Evolutionary conservation across 2,329 filamentous ascomycete species (phyloP), one percentile per base, ranked within the genome.

Genomic region (Fusarium solani-melongenae): DNA sequence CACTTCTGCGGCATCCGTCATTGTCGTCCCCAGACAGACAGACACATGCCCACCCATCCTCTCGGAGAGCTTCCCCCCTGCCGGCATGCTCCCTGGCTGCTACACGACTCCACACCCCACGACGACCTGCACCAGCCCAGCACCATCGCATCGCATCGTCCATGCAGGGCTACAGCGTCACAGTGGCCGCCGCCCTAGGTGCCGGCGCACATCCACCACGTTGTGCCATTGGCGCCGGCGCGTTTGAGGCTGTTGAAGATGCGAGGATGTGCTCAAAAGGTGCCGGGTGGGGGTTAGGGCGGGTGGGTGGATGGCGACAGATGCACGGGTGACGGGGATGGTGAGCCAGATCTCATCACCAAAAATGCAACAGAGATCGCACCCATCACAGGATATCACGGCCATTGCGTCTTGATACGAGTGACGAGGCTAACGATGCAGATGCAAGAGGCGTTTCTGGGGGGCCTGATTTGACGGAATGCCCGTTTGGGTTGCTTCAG

Each of bases 181-280:
- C 33, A 70, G 24, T 38, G 33, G 15, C 66, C 46, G 33, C 31
- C 41, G 39, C 17, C 36, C 58, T 46, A 49, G 41, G 55, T 31
- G 44, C 63, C 55, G 33, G 27, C 49, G 46, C 39, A 33, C 41
- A 62, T 53, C 51, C 63, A 44, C 31, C 59, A 60, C 57, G 51
- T 46, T 65, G 67, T 66, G 64, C 44, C 63, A 68, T 65, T 72
- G 73, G 64, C 64, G 51, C 41, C 63, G 56, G 56, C 44, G 71
- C 33, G 71, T 74, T 71, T 73, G 71, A 71, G 56, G 63, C 44
- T 68, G 44, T 71, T 71, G 63, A 71, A 67, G 63, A 68, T 73
- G 71, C 27, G 38, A 71, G 49, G 46, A 53, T 20, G 46, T 34
- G 67, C 56, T 55, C 31, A 46, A 41, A 64, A 38, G 62, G 20